phyloP scores from a whole-genome alignment of 441 rosid species.

The Erysimum pusillum region DNA sequence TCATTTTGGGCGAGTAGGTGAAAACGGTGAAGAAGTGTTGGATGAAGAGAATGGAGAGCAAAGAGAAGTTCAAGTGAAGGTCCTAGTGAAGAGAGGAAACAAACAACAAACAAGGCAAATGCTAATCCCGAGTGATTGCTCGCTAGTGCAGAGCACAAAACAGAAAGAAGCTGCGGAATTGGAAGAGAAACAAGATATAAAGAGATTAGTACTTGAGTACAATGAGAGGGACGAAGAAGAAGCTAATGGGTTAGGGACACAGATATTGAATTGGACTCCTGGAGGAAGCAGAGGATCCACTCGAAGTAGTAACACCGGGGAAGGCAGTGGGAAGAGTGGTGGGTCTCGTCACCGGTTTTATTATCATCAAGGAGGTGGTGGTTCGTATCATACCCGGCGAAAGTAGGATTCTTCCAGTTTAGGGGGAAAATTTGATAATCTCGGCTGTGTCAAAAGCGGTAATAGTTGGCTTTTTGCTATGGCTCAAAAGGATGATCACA shows the following conservation, averaged over 20 bases:
- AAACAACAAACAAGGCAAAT: conserved; percentile 97
- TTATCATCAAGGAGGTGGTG: conserved; percentile 77
- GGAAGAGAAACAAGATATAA: conserved; percentile 98
- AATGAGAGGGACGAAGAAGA: conserved; percentile 98
- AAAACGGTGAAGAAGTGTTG: conserved; percentile 85
- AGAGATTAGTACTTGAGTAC: conserved; percentile 95
- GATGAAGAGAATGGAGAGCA: conserved; percentile 78
- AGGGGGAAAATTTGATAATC: not conserved
- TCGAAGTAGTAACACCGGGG: conserved; percentile 66
- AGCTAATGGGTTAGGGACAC: conserved; percentile 80
- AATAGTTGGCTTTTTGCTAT: not conserved
- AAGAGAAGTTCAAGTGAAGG: conserved; percentile 95
- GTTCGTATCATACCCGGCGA: conserved; percentile 75
- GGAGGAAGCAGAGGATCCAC: conserved; percentile 63
- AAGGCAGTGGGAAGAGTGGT: conserved; percentile 63
- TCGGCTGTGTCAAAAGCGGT: conserved; percentile 12
- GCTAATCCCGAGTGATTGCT: conserved; percentile 89
- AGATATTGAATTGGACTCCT: conserved; percentile 76
- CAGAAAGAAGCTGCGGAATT: conserved; percentile 99
- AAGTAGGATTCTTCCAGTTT: conserved; percentile 47
- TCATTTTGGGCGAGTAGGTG: conserved; percentile 68
- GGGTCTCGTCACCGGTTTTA: conserved; percentile 77
- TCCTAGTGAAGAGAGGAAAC: conserved; percentile 96
- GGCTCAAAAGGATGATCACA: conserved; percentile 17
- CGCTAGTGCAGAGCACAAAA: conserved; percentile 92